Percentiles rank a stretch among this genome's conserved stretches.
Evolutionary conservation across 495 filamentous ascomycete genomes (phyloP).

Genomic region (Aspergillus avenaceus): DNA sequence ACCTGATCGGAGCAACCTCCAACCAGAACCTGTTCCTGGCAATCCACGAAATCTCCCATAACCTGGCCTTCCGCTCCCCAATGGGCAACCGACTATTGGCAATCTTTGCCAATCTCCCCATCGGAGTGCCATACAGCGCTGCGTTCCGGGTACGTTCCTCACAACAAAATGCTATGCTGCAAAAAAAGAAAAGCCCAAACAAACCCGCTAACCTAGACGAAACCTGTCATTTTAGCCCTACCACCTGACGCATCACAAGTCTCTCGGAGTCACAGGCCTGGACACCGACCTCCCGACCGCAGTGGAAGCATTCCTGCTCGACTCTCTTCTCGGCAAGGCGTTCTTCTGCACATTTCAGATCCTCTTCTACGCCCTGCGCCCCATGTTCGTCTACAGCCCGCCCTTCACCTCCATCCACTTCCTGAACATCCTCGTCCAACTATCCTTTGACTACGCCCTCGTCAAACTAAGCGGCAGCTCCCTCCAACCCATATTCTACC

Average conservation of each 20-base stretch:
- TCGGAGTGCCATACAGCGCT: slow-evolving; percentile 93
- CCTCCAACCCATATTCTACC: slow-evolving; percentile 63
- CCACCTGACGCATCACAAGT: slow-evolving; percentile 99
- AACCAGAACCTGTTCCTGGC: slow-evolving; percentile 99
- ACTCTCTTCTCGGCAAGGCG: slow-evolving; percentile 94
- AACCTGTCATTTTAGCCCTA: slow-evolving; percentile 62
- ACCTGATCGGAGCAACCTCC: slow-evolving; percentile 89
- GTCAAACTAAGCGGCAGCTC: slow-evolving; percentile 52
- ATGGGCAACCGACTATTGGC: slow-evolving; percentile 80
- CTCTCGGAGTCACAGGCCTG: slow-evolving; percentile 90
- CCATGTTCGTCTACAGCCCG: slow-evolving; percentile 88
- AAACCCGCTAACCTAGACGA: background rate
- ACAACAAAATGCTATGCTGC: too few species aligned
- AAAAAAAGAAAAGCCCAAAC: too few species aligned
- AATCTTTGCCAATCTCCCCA: slow-evolving; percentile 91
- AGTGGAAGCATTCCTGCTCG: slow-evolving; percentile 87
- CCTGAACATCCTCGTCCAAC: slow-evolving; percentile 71
- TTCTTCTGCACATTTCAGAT: slow-evolving; percentile 99
- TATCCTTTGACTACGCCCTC: slow-evolving; percentile 72
- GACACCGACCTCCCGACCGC: slow-evolving; percentile 95
- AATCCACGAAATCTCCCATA: slow-evolving; percentile 99
- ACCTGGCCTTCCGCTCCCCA: slow-evolving; percentile 87
- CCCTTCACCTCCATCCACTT: slow-evolving; percentile 83
- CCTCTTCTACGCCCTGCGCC: slow-evolving; percentile 97
- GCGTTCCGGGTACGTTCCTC: slow-evolving; percentile 72